Evolutionary conservation across 192 early-diverging fungal genomes (phyloP).

Genomic region (Coemansia sp.): DNA sequence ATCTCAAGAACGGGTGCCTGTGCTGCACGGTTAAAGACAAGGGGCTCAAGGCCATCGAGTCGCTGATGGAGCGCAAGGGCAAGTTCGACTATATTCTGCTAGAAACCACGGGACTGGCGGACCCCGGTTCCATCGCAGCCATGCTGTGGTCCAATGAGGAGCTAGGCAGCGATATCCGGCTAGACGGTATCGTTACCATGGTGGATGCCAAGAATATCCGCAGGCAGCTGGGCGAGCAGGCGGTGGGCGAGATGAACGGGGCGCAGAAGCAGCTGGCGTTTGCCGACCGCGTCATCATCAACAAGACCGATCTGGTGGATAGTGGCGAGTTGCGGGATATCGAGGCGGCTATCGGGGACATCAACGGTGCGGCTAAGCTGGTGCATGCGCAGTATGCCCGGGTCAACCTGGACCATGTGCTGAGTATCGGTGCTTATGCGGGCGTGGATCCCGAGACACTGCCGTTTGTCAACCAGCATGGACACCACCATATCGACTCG

Average conservation of each 20-base stretch:
- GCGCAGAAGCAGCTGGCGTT: constrained; percentile 72
- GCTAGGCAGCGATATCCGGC: constrained; percentile 80
- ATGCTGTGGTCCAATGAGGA: constrained; percentile 98
- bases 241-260: constrained; percentile 69
- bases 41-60: constrained; percentile 92
- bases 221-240: constrained; percentile 46
- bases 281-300: constrained; percentile 84
- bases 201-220: constrained; percentile 74
- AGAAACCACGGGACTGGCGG: constrained; percentile 84
- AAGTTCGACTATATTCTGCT: constrained; percentile 95
- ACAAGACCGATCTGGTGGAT: constrained; percentile 78
- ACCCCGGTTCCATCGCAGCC: constrained; percentile 81
- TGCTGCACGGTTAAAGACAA: constrained; percentile 97
- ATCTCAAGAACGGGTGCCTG: constrained; percentile 94
- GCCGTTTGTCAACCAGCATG: constrained; percentile 3
- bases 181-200: constrained; percentile 88
- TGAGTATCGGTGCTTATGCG: constrained; percentile 56
- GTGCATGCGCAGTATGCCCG: constrained; percentile 17
- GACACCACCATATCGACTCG: constrained; percentile 40
- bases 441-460: constrained; percentile 22
- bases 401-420: constrained; percentile 53
- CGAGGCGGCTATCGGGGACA: constrained; percentile 37
- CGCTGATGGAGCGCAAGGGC: constrained; percentile 86
- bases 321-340: constrained; percentile 38
- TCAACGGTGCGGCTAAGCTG: constrained; percentile 40